Conservation (phyloP, 345 rosid genomes). For the Carallia brachiata region DNA sequence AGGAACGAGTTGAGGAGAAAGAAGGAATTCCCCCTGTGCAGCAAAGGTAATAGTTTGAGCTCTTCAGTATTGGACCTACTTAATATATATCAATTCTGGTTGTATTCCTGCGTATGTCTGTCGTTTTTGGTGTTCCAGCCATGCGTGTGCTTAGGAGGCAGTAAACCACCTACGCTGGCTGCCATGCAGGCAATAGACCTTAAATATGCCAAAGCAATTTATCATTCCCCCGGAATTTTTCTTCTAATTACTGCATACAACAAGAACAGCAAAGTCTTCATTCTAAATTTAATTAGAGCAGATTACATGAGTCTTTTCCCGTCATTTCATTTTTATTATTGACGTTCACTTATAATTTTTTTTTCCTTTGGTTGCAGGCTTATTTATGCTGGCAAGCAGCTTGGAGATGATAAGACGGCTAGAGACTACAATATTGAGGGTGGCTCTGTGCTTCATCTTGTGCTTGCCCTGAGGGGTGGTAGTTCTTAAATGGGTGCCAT, state of each 20-base stretch:
- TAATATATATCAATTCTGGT: not conserved
- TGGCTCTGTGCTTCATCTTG: conserved; percentile 97
- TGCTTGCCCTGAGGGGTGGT: conserved; percentile 96
- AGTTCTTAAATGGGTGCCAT: not conserved
- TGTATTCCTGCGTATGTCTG: not conserved
- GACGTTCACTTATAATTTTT: not conserved
- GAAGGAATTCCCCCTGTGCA: conserved; percentile 98
- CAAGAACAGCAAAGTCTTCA: too few species aligned
- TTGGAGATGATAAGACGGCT: conserved; percentile 93
- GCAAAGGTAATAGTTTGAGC: conserved; percentile 54
- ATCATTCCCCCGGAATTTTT: not conserved
- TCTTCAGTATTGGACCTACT: not conserved
- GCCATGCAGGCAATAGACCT: not conserved
- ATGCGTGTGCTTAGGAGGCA: not conserved
- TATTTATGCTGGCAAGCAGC: conserved; percentile 93
- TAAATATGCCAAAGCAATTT: not conserved
- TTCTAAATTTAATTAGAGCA: not conserved
- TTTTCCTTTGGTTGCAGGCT: conserved; percentile 32
- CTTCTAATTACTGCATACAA: not conserved
- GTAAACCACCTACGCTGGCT: not conserved
- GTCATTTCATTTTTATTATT: not conserved
- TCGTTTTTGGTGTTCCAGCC: not conserved
- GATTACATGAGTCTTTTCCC: not conserved
- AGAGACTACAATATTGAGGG: conserved; percentile 91
- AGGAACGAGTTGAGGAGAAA: conserved; percentile 94